Conservation (phyloP, 2,329 filamentous ascomycete genomes). For the Verticillium longisporum region DNA sequence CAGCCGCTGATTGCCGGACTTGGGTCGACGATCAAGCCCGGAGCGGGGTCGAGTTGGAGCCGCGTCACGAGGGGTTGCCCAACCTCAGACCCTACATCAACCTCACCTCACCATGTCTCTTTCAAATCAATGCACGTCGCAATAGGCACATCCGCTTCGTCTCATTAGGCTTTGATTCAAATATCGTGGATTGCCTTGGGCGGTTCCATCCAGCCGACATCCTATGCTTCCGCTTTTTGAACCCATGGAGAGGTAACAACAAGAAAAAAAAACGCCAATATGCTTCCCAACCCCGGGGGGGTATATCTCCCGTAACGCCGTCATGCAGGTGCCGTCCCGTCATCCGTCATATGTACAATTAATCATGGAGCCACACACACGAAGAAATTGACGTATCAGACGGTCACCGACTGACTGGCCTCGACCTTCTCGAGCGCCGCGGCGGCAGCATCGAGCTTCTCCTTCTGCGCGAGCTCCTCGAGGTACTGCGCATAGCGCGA, state of each 20-base stretch:
- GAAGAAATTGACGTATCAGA: neutral
- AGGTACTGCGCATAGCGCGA: conserved; percentile 87
- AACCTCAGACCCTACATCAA: neutral
- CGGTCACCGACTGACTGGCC: neutral
- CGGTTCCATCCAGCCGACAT: neutral
- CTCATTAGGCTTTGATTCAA: neutral
- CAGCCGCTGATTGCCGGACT: neutral
- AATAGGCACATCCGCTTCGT: neutral
- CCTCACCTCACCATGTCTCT: neutral
- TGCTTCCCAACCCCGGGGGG: neutral
- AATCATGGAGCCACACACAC: neutral
- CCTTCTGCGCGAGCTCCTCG: conserved; percentile 48
- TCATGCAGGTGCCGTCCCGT: conserved; percentile 3
- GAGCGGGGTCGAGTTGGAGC: neutral
- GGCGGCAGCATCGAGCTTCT: conserved; percentile 11
- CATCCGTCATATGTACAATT: conserved; percentile 11
- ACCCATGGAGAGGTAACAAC: neutral
- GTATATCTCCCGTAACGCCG: neutral
- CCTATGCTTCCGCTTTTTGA: neutral
- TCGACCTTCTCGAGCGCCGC: conserved; percentile 12
- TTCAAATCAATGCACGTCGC: neutral
- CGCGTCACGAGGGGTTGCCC: neutral
- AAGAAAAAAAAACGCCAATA: neutral
- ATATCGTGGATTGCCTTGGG: neutral
- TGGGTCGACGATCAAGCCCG: neutral